Percentiles rank a stretch among this genome's conserved stretches.
Evolutionary conservation across 495 filamentous ascomycete species (phyloP).

Genomic region (Cercophora scortea): DNA sequence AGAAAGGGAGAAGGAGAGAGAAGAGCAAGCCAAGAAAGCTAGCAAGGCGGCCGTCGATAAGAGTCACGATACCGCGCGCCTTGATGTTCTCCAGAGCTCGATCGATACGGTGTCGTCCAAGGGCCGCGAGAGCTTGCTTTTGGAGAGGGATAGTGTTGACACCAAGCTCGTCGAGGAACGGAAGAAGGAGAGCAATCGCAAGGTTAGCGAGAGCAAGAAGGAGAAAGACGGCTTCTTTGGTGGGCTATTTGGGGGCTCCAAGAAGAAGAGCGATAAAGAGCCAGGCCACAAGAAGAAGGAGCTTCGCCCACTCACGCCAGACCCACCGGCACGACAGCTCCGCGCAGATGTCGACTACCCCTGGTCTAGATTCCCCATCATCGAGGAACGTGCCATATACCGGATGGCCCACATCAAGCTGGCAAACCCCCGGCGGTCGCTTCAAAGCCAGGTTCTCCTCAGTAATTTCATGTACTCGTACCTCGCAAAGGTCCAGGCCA

Average conservation of each 20-base stretch:
- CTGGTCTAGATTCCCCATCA: conserved; percentile 91
- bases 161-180: conserved; percentile 71
- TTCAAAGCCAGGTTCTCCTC: conserved; percentile 92
- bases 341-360: conserved; percentile 86
- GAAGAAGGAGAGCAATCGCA: conserved; percentile 70
- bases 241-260: conserved; percentile 78
- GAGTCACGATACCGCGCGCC: conserved; percentile 62
- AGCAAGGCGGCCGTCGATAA: conserved; percentile 52
- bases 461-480: conserved; percentile 99
- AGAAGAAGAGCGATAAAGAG: conserved; percentile 64
- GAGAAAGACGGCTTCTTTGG: conserved; percentile 80
- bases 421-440: conserved; percentile 83
- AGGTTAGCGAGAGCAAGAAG: conserved; percentile 74
- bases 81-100: conserved; percentile 76
- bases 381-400: conserved; percentile 96
- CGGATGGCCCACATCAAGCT: conserved; percentile 98
- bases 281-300: conserved; percentile 64
- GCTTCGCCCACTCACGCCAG: conserved; percentile 68
- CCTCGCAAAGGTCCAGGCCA: conserved; percentile 95
- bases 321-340: conserved; percentile 62
- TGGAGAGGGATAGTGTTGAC: conserved; percentile 70
- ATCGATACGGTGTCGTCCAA: conserved; percentile 54
- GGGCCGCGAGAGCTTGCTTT: conserved; percentile 73
- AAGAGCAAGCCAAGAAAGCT: conserved; percentile 46
- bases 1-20: conserved; percentile 44